A percentile compares a stretch with the other conserved stretches of the same genome.
These are phyloP conservation scores for Parietaria judaica DNA, from an alignment of 306 rosid genomes.

Conservation along the genomic window DNA sequence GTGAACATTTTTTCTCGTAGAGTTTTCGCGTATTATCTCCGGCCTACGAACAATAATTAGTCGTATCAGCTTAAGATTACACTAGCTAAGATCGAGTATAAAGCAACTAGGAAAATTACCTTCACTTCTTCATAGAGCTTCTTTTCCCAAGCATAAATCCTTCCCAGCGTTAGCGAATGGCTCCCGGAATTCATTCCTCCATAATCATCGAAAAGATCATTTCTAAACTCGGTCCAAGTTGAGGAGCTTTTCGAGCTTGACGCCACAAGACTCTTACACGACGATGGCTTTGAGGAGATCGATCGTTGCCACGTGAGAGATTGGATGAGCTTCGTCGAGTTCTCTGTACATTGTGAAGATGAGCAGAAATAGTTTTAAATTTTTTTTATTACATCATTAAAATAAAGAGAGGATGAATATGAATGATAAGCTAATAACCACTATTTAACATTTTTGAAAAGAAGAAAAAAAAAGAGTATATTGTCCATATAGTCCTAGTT, in stretches of 20 bases:
- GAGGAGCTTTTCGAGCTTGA: slow-evolving; percentile 52
- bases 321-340: slow-evolving; percentile 75
- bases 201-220: slow-evolving; percentile 73
- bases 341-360: slow-evolving; percentile 38
- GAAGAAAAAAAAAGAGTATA: too few species aligned
- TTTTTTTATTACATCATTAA: too few species aligned
- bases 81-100: not conserved
- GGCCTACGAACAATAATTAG: slow-evolving; percentile 34
- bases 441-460: too few species aligned
- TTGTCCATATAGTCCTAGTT: too few species aligned
- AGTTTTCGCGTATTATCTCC: slow-evolving; percentile 69
- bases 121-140: slow-evolving; percentile 90
- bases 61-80: not conserved
- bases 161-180: slow-evolving; percentile 76
- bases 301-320: slow-evolving; percentile 73
- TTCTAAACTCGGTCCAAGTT: slow-evolving; percentile 65
- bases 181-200: slow-evolving; percentile 89
- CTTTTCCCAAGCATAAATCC: slow-evolving; percentile 96
- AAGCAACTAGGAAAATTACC: slow-evolving; percentile 33
- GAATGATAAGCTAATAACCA: too few species aligned
- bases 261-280: slow-evolving; percentile 78
- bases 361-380: too few species aligned
- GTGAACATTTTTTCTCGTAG: slow-evolving; percentile 69
- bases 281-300: slow-evolving; percentile 51
- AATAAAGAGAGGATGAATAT: too few species aligned